These are phyloP conservation scores for Choiromyces venosus DNA, from an alignment of 495 filamentous ascomycete species.

Conservation along the genomic window DNA sequence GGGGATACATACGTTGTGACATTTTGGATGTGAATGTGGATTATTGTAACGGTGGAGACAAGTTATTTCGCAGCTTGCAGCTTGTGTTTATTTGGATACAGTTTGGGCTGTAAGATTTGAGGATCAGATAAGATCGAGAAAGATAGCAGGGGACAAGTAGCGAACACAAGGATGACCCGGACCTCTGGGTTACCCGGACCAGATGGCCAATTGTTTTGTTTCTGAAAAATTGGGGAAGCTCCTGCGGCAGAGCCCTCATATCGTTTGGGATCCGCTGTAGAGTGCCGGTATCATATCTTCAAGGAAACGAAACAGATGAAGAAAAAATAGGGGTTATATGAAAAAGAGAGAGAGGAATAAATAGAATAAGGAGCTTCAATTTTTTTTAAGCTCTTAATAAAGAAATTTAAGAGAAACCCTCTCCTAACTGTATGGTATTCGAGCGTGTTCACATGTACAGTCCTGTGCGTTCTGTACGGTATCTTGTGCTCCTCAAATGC, in stretches of 20 bases:
- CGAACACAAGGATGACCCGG: background rate
- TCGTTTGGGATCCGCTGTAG: background rate
- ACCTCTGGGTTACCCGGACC: background rate
- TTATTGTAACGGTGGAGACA: background rate
- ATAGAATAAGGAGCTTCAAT: background rate
- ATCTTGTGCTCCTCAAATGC: background rate
- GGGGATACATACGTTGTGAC: constrained; percentile 28
- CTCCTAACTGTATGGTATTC: background rate
- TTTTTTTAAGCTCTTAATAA: background rate
- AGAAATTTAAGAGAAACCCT: background rate
- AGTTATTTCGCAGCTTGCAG: background rate
- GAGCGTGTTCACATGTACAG: background rate
- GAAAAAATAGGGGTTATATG: background rate
- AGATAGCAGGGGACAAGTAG: background rate
- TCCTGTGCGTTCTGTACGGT: background rate
- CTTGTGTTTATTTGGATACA: background rate
- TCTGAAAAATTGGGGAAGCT: background rate
- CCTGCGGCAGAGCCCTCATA: background rate
- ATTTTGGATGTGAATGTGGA: constrained; percentile 10
- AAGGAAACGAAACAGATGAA: background rate
- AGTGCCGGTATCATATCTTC: background rate
- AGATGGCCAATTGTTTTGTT: background rate
- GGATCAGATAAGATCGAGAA: background rate
- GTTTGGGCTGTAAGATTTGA: background rate
- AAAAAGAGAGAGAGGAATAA: background rate